A percentile compares a stretch with the other conserved stretches of the same genome.
Evolutionary conservation across 495 filamentous ascomycete genomes (phyloP).

Genomic region (Tuber melanosporum): DNA sequence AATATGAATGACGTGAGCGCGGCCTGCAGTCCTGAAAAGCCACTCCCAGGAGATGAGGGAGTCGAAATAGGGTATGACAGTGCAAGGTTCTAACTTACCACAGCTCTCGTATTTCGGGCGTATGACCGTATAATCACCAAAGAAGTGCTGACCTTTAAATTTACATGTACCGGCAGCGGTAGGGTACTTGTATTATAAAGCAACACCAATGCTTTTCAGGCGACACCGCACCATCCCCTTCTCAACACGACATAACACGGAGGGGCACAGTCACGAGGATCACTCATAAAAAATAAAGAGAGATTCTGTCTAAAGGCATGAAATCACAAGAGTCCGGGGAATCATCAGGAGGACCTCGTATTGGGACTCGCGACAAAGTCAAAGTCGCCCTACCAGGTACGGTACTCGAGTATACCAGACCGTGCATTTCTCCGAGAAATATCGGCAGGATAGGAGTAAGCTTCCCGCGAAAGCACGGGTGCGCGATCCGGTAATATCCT

Average conservation of each 20-base stretch:
- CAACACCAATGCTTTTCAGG: not conserved
- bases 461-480: not conserved
- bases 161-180: not conserved
- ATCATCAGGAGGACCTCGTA: not conserved
- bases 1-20: not conserved
- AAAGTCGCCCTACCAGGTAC: not conserved
- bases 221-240: not conserved
- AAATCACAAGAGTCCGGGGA: not conserved
- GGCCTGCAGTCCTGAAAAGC: not conserved
- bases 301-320: not conserved
- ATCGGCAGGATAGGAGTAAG: not conserved
- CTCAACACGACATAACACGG: not conserved
- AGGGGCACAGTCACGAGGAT: not conserved
- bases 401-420: not conserved
- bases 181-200: too few species aligned
- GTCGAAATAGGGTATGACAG: not conserved
- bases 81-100: not conserved
- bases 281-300: not conserved
- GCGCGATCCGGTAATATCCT: not conserved
- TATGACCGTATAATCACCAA: not conserved
- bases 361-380: not conserved
- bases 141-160: not conserved
- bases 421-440: not conserved
- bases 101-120: not conserved
- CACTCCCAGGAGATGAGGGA: not conserved